phyloP scores from a whole-genome alignment of 495 filamentous ascomycete genomes.

The Hypomontagnella submonticulosa region DNA sequence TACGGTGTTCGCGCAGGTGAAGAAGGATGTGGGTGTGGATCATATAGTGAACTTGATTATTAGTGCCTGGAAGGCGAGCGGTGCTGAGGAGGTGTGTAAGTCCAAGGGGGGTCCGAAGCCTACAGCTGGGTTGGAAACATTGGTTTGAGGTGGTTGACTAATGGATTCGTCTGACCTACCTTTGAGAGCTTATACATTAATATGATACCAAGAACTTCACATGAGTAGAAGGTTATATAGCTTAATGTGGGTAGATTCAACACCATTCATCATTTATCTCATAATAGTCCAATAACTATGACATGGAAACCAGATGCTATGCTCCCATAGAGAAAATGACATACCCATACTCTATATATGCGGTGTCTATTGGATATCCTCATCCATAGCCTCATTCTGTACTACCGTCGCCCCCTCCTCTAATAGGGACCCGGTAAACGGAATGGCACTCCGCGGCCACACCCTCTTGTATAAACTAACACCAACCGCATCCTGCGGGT shows the following conservation, averaged over 20 bases:
- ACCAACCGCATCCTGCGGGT: conserved; percentile 91
- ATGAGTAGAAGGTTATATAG: conserved; percentile 5
- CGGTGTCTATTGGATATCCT: conserved; percentile 47
- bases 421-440: conserved; percentile 58
- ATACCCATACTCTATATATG: conserved; percentile 4
- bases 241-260: conserved; percentile 2
- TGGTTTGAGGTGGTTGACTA: conserved; percentile 27
- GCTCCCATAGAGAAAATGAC: neutral
- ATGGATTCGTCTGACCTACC: too few relatives aligned
- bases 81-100: conserved; percentile 72
- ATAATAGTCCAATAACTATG: conserved; percentile 14
- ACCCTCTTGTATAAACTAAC: conserved; percentile 94
- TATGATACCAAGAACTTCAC: conserved; percentile 21
- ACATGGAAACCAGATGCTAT: conserved; percentile 14
- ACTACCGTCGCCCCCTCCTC: conserved; percentile 38
- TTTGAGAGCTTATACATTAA: neutral
- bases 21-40: conserved; percentile 84
- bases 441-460: conserved; percentile 76
- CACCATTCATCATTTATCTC: conserved; percentile 35
- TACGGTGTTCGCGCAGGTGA: conserved; percentile 97
- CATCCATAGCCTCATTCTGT: conserved; percentile 54
- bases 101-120: conserved; percentile 61
- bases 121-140: conserved; percentile 60
- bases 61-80: conserved; percentile 91
- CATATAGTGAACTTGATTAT: conserved; percentile 88